phyloP scores from a whole-genome alignment of 2,329 filamentous ascomycete species.

The Pseudocercospora fijiensis region DNA sequence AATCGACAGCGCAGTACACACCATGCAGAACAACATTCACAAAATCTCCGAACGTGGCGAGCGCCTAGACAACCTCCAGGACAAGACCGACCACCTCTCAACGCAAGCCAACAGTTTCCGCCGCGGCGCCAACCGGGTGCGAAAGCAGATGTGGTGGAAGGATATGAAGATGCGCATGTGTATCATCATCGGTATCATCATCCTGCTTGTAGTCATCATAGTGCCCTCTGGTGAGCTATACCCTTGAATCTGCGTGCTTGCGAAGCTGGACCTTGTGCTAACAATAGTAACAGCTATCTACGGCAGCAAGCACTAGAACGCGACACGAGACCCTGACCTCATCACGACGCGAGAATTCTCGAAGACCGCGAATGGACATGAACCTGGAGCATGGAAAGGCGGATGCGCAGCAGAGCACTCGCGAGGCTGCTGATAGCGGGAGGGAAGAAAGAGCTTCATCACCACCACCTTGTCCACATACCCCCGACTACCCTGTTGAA shows the following conservation, averaged over 20 bases:
- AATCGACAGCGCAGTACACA: constrained; percentile 93
- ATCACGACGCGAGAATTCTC: constrained; percentile 1
- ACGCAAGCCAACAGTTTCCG: constrained; percentile 93
- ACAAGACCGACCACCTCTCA: constrained; percentile 91
- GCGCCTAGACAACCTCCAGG: constrained; percentile 80
- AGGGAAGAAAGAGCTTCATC: neutral
- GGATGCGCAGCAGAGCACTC: constrained; percentile 11
- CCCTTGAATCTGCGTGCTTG: neutral
- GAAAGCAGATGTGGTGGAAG: constrained; percentile 99
- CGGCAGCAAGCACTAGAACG: constrained; percentile 23
- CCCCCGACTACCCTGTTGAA: constrained; percentile 21
- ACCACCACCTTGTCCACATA: constrained; percentile 17
- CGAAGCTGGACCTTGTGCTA: neutral
- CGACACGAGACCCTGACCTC: constrained; percentile 14
- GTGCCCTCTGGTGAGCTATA: constrained; percentile 72
- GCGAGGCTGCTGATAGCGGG: constrained; percentile 9
- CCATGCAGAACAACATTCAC: constrained; percentile 97
- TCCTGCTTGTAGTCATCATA: constrained; percentile 91
- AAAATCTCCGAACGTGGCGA: constrained; percentile 93
- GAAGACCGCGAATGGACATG: constrained; percentile 16
- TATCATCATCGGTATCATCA: constrained; percentile 83
- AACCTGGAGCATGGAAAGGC: constrained; percentile 14
- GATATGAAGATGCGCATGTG: constrained; percentile 99
- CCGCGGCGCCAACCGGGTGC: constrained; percentile 90
- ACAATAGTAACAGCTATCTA: constrained; percentile 23